phyloP scores from a whole-genome alignment of 2,329 filamentous ascomycete genomes.

The Hypoxylon sp. region DNA sequence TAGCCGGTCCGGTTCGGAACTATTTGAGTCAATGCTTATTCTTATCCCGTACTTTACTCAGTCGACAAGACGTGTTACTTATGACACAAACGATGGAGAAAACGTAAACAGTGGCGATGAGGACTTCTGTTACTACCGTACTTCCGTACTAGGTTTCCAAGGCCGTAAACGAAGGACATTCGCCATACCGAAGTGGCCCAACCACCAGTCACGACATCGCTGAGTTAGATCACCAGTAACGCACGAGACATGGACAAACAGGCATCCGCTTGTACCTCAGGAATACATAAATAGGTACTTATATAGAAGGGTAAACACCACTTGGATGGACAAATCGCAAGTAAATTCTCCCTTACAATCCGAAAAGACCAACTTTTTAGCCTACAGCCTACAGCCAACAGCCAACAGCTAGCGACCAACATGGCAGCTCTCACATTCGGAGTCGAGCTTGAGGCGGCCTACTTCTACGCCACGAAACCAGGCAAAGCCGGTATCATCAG shows the following conservation, averaged over 20 bases:
- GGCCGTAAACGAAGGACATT: neutral
- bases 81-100: too few species aligned
- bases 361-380: neutral
- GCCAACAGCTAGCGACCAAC: neutral
- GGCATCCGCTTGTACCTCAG: neutral
- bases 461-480: conserved; percentile 6
- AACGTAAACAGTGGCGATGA: neutral
- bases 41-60: too few species aligned
- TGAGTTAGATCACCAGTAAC: neutral
- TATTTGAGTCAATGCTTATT: too few species aligned
- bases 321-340: neutral
- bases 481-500: neutral
- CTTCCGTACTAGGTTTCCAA: neutral
- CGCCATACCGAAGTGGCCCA: neutral
- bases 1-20: too few species aligned
- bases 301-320: neutral
- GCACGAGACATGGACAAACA: neutral
- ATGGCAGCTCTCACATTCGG: conserved; percentile 23
- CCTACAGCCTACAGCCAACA: neutral
- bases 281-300: neutral
- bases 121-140: neutral
- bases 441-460: conserved; percentile 26
- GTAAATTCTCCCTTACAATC: neutral
- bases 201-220: neutral
- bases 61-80: too few species aligned